phyloP scores from a whole-genome alignment of 352 stramenopile genomes.

The Phytophthora constricta region DNA sequence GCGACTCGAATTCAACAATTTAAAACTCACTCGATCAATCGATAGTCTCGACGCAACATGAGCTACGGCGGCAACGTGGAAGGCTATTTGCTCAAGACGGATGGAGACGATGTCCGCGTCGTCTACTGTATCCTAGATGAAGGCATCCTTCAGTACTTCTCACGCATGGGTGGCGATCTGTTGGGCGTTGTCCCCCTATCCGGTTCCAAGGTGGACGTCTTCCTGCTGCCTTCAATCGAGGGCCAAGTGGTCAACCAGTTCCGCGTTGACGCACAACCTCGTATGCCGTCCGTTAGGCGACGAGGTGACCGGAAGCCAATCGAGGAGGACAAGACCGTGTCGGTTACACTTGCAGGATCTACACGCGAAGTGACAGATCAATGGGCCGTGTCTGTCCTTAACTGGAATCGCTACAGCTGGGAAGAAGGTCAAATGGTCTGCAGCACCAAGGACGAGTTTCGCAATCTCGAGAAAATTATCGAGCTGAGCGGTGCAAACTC shows the following conservation, averaged over 20 bases:
- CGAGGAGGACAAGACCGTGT: slow-evolving; percentile 32
- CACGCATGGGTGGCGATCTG: slow-evolving; percentile 66
- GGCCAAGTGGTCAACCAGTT: slow-evolving; percentile 65
- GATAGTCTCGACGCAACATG: slow-evolving; percentile 20
- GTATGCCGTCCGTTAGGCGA: slow-evolving; percentile 27
- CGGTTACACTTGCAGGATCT: slow-evolving; percentile 59
- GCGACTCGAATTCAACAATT: neutral
- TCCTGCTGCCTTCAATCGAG: slow-evolving; percentile 54
- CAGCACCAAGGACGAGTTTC: slow-evolving; percentile 74
- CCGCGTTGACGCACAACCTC: slow-evolving; percentile 57
- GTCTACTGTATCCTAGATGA: slow-evolving; percentile 90
- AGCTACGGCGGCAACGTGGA: slow-evolving; percentile 78
- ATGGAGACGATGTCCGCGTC: slow-evolving; percentile 58
- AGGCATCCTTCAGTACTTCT: slow-evolving; percentile 83
- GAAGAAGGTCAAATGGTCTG: slow-evolving; percentile 82
- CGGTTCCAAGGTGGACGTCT: slow-evolving; percentile 78
- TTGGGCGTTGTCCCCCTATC: slow-evolving; percentile 72
- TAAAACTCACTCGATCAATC: too few relatives aligned
- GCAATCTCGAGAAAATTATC: slow-evolving; percentile 52
- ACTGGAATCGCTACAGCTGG: slow-evolving; percentile 89
- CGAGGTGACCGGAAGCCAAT: slow-evolving; percentile 21
- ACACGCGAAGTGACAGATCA: slow-evolving; percentile 64
- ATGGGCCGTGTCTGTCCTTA: slow-evolving; percentile 81
- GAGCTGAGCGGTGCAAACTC: slow-evolving; percentile 26
- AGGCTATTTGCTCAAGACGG: slow-evolving; percentile 82